These are phyloP conservation scores for Huntiella decipiens DNA, from an alignment of 2,329 filamentous ascomycete genomes.

Conservation along the genomic window DNA sequence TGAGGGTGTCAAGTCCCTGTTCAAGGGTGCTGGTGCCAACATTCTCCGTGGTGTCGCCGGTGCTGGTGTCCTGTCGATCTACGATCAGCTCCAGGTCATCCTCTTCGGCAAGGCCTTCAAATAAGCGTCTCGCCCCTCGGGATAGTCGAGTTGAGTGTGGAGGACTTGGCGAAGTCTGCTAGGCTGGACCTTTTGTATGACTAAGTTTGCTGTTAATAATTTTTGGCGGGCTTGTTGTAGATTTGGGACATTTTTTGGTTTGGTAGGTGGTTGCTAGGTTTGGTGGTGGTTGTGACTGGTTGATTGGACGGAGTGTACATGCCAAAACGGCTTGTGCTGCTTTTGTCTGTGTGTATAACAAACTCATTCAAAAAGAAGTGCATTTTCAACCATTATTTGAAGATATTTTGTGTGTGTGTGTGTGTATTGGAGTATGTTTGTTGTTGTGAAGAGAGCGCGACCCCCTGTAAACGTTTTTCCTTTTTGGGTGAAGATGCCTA, in stretches of 20 bases:
- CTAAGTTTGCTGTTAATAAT: not conserved
- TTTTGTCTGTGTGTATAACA: slow-evolving; percentile 10
- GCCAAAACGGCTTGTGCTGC: slow-evolving; percentile 2
- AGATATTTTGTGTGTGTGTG: not conserved
- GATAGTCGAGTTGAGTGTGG: not conserved
- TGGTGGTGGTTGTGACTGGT: slow-evolving; percentile 5
- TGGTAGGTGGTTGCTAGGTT: not conserved
- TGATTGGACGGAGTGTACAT: slow-evolving; percentile 5
- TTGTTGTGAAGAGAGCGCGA: not conserved
- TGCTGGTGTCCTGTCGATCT: slow-evolving; percentile 99
- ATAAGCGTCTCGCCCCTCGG: slow-evolving; percentile 26
- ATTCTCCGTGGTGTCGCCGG: slow-evolving; percentile 99
- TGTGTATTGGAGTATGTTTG: not conserved
- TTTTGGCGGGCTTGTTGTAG: not conserved
- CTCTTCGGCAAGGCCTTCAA: slow-evolving; percentile 99
- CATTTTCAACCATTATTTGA: slow-evolving; percentile 1
- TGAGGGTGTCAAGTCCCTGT: slow-evolving; percentile 96
- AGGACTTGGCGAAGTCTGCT: not conserved
- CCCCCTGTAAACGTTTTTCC: too few species aligned
- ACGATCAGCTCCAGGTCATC: slow-evolving; percentile 98
- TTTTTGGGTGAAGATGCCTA: too few species aligned
- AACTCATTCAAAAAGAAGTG: slow-evolving; percentile 8
- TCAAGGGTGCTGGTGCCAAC: slow-evolving; percentile 99
- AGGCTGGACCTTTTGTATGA: not conserved
- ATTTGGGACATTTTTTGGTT: not conserved